Percentiles rank a stretch among this genome's conserved stretches.
These are phyloP conservation scores for Nemania sp. DNA, from an alignment of 2,329 filamentous ascomycete genomes.

Conservation along the genomic window DNA sequence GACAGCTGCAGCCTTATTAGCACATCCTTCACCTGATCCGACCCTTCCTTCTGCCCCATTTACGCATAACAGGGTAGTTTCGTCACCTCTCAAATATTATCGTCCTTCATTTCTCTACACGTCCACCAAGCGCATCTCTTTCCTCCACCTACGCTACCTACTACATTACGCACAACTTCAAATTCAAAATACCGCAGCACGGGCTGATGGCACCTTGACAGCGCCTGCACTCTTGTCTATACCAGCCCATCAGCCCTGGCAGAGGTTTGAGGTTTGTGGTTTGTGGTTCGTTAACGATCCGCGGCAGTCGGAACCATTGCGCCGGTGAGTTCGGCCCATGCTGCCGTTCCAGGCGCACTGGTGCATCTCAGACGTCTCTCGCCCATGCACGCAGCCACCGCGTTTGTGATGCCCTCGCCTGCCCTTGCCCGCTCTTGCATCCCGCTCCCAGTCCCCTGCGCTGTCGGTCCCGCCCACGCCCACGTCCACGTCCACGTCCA, in stretches of 20 bases:
- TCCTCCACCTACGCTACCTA: too few relatives aligned
- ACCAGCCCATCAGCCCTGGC: neutral
- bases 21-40: slow-evolving; percentile 19
- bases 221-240: neutral
- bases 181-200: too few relatives aligned
- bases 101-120: too few relatives aligned
- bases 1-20: slow-evolving; percentile 13
- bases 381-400: slow-evolving; percentile 17
- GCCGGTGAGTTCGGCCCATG: slow-evolving; percentile 17
- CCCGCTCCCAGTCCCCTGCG: neutral
- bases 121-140: too few relatives aligned
- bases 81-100: slow-evolving; percentile 27
- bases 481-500: neutral
- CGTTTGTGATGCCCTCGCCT: slow-evolving; percentile 17
- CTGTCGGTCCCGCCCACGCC: too few relatives aligned
- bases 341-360: neutral
- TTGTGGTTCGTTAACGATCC: too few relatives aligned
- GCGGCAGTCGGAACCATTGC: too few relatives aligned
- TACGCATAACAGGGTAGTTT: slow-evolving; percentile 25
- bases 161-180: too few relatives aligned
- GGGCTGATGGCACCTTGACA: slow-evolving; percentile 5
- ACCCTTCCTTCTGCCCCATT: slow-evolving; percentile 10
- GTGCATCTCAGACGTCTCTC: slow-evolving; percentile 14
- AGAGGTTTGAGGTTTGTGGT: neutral
- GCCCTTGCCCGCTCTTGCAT: neutral